A percentile compares a stretch with the other conserved stretches of the same genome.
phyloP scores from a whole-genome alignment of 2,329 filamentous ascomycete genomes.

The Hysterium pulicare region DNA sequence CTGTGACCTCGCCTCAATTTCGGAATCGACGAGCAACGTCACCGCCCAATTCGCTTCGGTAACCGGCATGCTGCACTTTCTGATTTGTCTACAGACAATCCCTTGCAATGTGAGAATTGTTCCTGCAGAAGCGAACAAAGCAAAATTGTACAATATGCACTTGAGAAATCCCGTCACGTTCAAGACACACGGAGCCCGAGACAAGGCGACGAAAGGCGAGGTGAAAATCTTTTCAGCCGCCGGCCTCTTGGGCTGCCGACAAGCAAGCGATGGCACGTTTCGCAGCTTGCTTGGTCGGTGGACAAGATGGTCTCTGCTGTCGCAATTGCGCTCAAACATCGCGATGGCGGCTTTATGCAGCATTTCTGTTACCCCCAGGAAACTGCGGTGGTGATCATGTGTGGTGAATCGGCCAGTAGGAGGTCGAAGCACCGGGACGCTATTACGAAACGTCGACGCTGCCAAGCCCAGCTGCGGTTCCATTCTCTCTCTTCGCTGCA shows the following conservation, averaged over 20 bases:
- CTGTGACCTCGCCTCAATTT: background rate
- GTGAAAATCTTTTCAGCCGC: too few relatives aligned
- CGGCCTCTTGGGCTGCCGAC: too few relatives aligned
- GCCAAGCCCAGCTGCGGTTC: background rate
- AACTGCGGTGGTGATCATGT: slow-evolving; percentile 4
- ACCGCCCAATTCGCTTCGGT: background rate
- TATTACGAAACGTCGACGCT: too few relatives aligned
- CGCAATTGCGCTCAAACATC: too few relatives aligned
- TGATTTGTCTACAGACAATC: background rate
- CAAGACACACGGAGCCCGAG: too few relatives aligned
- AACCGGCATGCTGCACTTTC: background rate
- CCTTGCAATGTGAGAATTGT: background rate
- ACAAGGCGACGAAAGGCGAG: too few relatives aligned
- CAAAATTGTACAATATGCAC: too few relatives aligned
- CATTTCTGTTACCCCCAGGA: slow-evolving; percentile 14
- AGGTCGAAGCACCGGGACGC: background rate
- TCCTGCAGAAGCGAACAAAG: background rate
- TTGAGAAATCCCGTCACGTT: too few relatives aligned
- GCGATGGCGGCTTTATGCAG: too few relatives aligned
- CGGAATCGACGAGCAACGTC: background rate
- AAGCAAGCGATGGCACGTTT: too few relatives aligned
- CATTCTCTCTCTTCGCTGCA: slow-evolving; percentile 9
- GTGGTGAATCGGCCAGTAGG: slow-evolving; percentile 2
- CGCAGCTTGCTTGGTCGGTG: too few relatives aligned
- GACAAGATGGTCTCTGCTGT: too few relatives aligned